Conservation (phyloP, 1,284 basidiomycete genomes). For the Vanrija sp. region DNA sequence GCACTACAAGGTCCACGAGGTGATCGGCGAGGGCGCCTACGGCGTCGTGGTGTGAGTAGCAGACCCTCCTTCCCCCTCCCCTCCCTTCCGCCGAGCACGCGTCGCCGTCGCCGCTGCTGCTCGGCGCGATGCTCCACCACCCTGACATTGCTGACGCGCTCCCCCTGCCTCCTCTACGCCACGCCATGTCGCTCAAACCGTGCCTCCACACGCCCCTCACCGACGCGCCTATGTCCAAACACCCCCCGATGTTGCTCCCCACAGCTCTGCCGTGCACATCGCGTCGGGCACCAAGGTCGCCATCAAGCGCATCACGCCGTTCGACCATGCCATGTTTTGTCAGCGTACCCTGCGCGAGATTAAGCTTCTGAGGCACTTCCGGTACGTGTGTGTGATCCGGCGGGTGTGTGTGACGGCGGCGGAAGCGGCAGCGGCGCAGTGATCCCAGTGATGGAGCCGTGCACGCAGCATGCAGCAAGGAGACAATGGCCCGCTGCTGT, state of each 20-base stretch:
- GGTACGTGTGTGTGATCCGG: conserved; percentile 19
- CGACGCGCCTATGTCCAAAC: neutral
- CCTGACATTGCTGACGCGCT: neutral
- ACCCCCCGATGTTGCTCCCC: neutral
- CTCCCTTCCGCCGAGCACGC: too few species aligned
- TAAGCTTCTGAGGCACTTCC: conserved; percentile 84
- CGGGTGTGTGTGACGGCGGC: neutral
- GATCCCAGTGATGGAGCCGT: neutral
- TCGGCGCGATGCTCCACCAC: neutral
- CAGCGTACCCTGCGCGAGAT: conserved; percentile 80
- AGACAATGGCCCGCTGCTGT: too few species aligned
- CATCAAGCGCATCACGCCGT: conserved; percentile 88
- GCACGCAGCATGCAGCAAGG: neutral
- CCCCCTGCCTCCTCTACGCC: neutral
- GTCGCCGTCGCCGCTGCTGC: neutral
- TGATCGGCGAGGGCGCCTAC: conserved; percentile 79
- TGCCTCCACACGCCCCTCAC: neutral
- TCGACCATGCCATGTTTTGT: conserved; percentile 90
- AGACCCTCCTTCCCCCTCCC: neutral
- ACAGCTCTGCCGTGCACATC: conserved; percentile 71
- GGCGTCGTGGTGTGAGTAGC: conserved; percentile 66
- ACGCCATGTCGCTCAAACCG: neutral
- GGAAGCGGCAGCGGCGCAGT: neutral
- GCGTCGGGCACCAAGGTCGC: conserved; percentile 77
- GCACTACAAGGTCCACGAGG: conserved; percentile 82